These are phyloP conservation scores for Ajuga reptans DNA, from an alignment of 305 asterid genomes.

Conservation along the genomic window DNA sequence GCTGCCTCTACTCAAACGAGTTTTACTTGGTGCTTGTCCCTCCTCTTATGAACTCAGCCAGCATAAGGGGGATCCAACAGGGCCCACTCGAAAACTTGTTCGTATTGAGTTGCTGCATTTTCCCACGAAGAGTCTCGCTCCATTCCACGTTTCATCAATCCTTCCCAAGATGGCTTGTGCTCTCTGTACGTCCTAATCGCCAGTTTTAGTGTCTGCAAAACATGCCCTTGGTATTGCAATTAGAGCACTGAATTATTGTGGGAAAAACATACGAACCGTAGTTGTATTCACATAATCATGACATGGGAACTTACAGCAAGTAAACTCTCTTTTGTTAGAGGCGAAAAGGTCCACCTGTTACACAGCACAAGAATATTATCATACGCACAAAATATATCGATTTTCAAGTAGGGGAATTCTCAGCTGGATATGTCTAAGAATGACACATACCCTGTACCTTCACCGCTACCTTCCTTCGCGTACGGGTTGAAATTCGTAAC, in stretches of 20 bases:
- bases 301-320: slow-evolving; percentile 49
- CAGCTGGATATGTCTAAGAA: neutral
- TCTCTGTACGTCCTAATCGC: slow-evolving; percentile 54
- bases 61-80: slow-evolving; percentile 68
- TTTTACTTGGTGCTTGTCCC: neutral
- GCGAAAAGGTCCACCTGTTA: slow-evolving; percentile 90
- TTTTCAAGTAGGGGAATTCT: neutral
- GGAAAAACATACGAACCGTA: neutral
- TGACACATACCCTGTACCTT: slow-evolving; percentile 82
- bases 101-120: slow-evolving; percentile 71
- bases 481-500: slow-evolving; percentile 69
- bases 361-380: slow-evolving; percentile 9
- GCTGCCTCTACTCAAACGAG: neutral
- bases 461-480: slow-evolving; percentile 56
- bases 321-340: slow-evolving; percentile 58
- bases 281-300: neutral
- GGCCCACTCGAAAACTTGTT: slow-evolving; percentile 82
- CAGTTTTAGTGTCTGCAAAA: slow-evolving; percentile 47
- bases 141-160: slow-evolving; percentile 86
- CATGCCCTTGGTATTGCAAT: neutral
- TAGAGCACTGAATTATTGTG: neutral
- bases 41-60: slow-evolving; percentile 32
- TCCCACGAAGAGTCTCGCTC: slow-evolving; percentile 78
- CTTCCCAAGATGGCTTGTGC: slow-evolving; percentile 72
- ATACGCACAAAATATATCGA: neutral